Percentiles rank a stretch among this genome's conserved stretches.
These are phyloP conservation scores for Begonia loranthoides DNA, from an alignment of 306 rosid genomes.

Conservation along the genomic window DNA sequence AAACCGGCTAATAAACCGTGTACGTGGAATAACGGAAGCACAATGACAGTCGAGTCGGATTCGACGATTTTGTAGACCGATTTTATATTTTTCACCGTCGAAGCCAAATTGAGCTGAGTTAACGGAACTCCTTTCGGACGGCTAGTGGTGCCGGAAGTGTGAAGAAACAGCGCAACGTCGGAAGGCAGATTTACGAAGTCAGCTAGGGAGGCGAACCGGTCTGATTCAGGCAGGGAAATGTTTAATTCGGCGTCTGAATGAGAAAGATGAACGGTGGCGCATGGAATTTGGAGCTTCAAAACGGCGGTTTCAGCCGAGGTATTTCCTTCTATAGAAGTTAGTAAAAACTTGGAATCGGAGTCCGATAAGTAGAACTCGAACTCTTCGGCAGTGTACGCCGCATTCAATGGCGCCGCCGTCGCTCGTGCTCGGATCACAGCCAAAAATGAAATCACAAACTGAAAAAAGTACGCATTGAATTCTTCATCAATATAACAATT, in stretches of 20 bases:
- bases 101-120: slow-evolving; percentile 38
- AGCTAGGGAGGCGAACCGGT: not conserved
- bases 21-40: slow-evolving; percentile 52
- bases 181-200: slow-evolving; percentile 20
- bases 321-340: slow-evolving; percentile 46
- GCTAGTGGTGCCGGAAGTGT: slow-evolving; percentile 72
- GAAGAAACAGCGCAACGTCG: slow-evolving; percentile 54
- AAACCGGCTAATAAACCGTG: slow-evolving; percentile 45
- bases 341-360: slow-evolving; percentile 41
- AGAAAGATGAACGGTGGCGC: slow-evolving; percentile 19
- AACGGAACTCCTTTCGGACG: slow-evolving; percentile 62
- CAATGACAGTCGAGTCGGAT: slow-evolving; percentile 46
- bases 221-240: slow-evolving; percentile 13
- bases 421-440: slow-evolving; percentile 48
- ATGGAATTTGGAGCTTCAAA: slow-evolving; percentile 30
- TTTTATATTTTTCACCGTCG: slow-evolving; percentile 31
- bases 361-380: slow-evolving; percentile 47
- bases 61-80: slow-evolving; percentile 49
- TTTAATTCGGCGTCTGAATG: slow-evolving; percentile 11
- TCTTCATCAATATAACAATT: too few relatives aligned
- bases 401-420: slow-evolving; percentile 54
- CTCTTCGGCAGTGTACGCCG: slow-evolving; percentile 49
- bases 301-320: slow-evolving; percentile 34
- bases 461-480: slow-evolving; percentile 1
- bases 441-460: slow-evolving; percentile 41